These are phyloP conservation scores for Aphanomyces cochlioides DNA, from an alignment of 352 stramenopile species.

Conservation along the genomic window DNA sequence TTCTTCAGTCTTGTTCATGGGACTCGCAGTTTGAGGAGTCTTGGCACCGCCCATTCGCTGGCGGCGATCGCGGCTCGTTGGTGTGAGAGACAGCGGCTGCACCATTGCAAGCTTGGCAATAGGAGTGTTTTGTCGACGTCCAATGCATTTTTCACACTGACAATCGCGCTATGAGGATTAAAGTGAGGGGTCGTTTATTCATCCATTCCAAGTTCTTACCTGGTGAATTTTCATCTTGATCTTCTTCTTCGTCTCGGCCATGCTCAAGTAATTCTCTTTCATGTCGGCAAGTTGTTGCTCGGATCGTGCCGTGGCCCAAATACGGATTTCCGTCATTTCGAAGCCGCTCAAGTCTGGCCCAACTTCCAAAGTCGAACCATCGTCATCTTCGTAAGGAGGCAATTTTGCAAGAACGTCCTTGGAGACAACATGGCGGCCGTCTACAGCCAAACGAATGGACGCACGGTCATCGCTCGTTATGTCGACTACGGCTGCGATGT, in stretches of 20 bases:
- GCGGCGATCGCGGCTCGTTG: slow-evolving; percentile 15
- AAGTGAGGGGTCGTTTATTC: background rate
- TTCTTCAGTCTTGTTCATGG: slow-evolving; percentile 21
- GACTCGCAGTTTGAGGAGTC: slow-evolving; percentile 11
- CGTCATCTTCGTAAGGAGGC: background rate
- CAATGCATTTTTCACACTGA: slow-evolving; percentile 70
- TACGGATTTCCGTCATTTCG: slow-evolving; percentile 71
- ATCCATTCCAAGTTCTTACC: background rate
- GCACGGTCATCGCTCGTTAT: slow-evolving; percentile 19
- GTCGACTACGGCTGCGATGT: slow-evolving; percentile 21
- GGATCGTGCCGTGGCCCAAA: slow-evolving; percentile 71
- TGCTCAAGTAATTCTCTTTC: slow-evolving; percentile 84
- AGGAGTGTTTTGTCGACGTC: slow-evolving; percentile 46
- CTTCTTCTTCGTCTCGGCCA: slow-evolving; percentile 72
- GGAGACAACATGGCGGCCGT: slow-evolving; percentile 6
- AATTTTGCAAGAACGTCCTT: slow-evolving; percentile 15
- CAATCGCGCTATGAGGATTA: slow-evolving; percentile 56
- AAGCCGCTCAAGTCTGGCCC: slow-evolving; percentile 49
- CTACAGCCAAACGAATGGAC: slow-evolving; percentile 12
- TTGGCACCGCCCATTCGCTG: slow-evolving; percentile 9
- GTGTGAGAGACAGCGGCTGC: slow-evolving; percentile 20
- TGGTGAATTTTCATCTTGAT: slow-evolving; percentile 81
- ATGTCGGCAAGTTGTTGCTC: slow-evolving; percentile 72
- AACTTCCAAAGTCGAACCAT: slow-evolving; percentile 45
- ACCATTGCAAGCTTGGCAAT: slow-evolving; percentile 29